Base-by-base conservation (phyloP, 108 stramenopile genomes). In the Licmophora abbreviata region DNA sequence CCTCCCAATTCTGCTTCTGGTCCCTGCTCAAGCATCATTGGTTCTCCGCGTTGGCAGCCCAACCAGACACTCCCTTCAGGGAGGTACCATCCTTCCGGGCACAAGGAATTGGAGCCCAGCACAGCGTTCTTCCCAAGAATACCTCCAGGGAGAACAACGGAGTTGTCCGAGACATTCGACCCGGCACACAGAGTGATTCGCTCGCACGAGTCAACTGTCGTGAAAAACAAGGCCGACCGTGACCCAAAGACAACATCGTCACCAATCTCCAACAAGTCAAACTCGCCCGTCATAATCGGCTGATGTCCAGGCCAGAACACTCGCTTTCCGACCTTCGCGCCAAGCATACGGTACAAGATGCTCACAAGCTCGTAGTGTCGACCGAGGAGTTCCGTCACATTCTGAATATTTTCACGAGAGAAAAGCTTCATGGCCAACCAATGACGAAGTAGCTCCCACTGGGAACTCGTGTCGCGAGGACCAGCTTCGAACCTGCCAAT, bases 201-300 rank as follows among this genome's bases (percentile, higher is more conserved):
- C 29, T 65, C 69, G 4, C 31, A 64, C 25, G 44, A 9, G 3
- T 71, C 57, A 0, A 32, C 43, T 7, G 71, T 59, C 9, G 67
- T 49, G 11, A 48, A 60, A 32, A 75, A 35, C 29, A 83, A 54
- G 14, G 62, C 52, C 15, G 68, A 44, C 23, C 81, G 56, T 14
- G 75, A 76, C 14, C 81, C 81, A 51, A 83, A 83, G 12, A 75
- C 71, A 10, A 77, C 81, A 40, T 83, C 74, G 41, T 83, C 81
- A 9, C 81, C 81, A 49, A 83, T 60, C 43, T 77, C 69, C 5
- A 83, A 43, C 37, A 83, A 58, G 49, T 83, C 81, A 50, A 72
- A 77, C 48, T 83, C 81, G 7, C 69, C 69, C 18, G 61, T 35
- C 37, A 71, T 67, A 23, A 66, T 38, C 7, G 58, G 61, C 35